A percentile compares a stretch with the other conserved stretches of the same genome.
These are phyloP conservation scores for Blastobotrys muscicola DNA, from an alignment of 805 yeast genomes.

Conservation along the genomic window DNA sequence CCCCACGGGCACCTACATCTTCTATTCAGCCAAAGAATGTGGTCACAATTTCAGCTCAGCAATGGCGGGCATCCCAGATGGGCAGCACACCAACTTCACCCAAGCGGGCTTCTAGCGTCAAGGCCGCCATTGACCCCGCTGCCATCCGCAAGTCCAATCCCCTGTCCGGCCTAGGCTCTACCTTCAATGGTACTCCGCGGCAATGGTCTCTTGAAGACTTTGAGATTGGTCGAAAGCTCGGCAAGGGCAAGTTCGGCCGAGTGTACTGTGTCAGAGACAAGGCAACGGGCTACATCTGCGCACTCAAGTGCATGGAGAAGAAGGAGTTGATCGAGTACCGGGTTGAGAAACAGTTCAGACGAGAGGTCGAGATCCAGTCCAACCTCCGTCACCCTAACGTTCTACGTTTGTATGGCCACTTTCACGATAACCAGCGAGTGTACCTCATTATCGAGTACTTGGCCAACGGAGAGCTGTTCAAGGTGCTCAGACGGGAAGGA, in stretches of 20 bases:
- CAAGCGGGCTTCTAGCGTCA: conserved; percentile 1
- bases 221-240: conserved; percentile 78
- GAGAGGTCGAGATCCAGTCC: conserved; percentile 89
- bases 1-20: background rate
- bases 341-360: conserved; percentile 73
- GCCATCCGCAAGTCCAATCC: conserved; percentile 15
- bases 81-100: conserved; percentile 10
- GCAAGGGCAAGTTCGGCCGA: conserved; percentile 89
- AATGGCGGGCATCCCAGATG: conserved; percentile 11
- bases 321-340: conserved; percentile 63
- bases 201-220: conserved; percentile 50
- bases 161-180: conserved; percentile 12
- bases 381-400: conserved; percentile 66
- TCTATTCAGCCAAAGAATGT: conserved; percentile 2
- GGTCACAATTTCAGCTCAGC: conserved; percentile 9
- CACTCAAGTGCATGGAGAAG: conserved; percentile 86
- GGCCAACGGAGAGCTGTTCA: conserved; percentile 78
- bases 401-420: conserved; percentile 74
- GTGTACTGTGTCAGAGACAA: conserved; percentile 84
- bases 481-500: conserved; percentile 52
- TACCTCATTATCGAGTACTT: conserved; percentile 80
- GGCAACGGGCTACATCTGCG: conserved; percentile 69
- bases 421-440: conserved; percentile 71
- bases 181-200: conserved; percentile 6
- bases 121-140: conserved; percentile 1